Percentiles rank a stretch among this genome's conserved stretches.
phyloP scores from a whole-genome alignment of 768 basidiomycete genomes.

The Nevesoporus exiguus region DNA sequence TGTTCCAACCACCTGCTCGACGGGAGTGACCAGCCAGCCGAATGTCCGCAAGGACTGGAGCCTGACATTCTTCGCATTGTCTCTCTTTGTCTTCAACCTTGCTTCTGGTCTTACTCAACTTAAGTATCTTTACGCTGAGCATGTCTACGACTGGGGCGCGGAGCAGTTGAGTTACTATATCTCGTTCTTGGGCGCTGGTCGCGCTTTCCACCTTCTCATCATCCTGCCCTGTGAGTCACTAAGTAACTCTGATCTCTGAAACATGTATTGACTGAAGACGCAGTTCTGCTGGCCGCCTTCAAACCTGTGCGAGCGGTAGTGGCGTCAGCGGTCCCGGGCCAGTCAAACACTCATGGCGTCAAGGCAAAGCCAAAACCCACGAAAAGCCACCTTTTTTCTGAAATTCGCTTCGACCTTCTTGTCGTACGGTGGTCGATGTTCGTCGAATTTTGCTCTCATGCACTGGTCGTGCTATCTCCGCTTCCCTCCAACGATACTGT shows the following conservation, averaged over 20 bases:
- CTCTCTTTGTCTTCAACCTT: constrained; percentile 61
- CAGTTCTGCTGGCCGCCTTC: constrained; percentile 60
- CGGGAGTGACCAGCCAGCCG: constrained; percentile 62
- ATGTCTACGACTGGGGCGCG: constrained; percentile 66
- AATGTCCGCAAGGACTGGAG: constrained; percentile 63
- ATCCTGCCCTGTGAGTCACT: constrained; percentile 59
- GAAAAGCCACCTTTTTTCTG: constrained; percentile 50
- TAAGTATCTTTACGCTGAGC: constrained; percentile 77
- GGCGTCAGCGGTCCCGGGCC: constrained; percentile 4
- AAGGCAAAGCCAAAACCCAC: constrained; percentile 44
- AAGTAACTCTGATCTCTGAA: constrained; percentile 24
- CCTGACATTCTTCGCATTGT: constrained; percentile 62
- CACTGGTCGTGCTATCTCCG: constrained; percentile 53
- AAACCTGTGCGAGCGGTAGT: constrained; percentile 40
- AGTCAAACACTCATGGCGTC: constrained; percentile 2
- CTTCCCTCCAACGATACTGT: constrained; percentile 35
- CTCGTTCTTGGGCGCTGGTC: constrained; percentile 60
- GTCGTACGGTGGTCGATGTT: constrained; percentile 61
- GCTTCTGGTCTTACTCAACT: constrained; percentile 69
- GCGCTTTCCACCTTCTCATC: constrained; percentile 63
- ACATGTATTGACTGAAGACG: constrained; percentile 26
- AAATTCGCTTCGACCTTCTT: constrained; percentile 66
- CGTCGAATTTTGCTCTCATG: constrained; percentile 64
- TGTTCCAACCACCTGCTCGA: constrained; percentile 37
- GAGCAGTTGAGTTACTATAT: constrained; percentile 74